Percentiles rank a stretch among this genome's conserved stretches.
phyloP scores from a whole-genome alignment of 345 rosid species.

The Rubroshorea leprosula region DNA sequence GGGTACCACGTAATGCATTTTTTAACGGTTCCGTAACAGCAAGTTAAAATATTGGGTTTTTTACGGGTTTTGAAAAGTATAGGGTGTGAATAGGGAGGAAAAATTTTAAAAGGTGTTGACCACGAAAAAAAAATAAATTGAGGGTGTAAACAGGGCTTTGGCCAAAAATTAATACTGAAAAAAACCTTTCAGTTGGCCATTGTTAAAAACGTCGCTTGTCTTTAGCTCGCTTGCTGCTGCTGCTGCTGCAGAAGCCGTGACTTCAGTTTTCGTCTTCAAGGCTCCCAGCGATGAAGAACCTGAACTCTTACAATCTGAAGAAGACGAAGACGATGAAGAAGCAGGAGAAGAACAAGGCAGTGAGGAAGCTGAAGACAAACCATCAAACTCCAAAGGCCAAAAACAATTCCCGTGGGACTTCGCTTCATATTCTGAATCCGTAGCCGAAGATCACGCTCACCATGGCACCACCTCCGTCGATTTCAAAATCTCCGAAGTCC shows the following conservation, averaged over 20 bases:
- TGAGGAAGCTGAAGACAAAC: slow-evolving; percentile 25
- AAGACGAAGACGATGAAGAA: slow-evolving; percentile 30
- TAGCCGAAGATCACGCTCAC: slow-evolving; percentile 85
- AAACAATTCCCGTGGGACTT: slow-evolving; percentile 92
- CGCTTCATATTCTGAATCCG: slow-evolving; percentile 71
- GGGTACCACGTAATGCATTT: too few relatives aligned
- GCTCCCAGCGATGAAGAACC: slow-evolving; percentile 68
- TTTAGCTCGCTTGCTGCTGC: not conserved
- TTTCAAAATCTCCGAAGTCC: slow-evolving; percentile 65
- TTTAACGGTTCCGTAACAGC: too few relatives aligned
- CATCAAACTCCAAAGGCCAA: slow-evolving; percentile 15
- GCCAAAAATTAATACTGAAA: too few relatives aligned
- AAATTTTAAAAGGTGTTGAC: too few relatives aligned
- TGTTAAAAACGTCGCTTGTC: too few relatives aligned
- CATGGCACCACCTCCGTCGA: slow-evolving; percentile 89
- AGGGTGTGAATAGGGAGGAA: too few relatives aligned
- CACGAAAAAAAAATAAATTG: too few relatives aligned
- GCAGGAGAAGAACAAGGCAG: slow-evolving; percentile 25
- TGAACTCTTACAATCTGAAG: slow-evolving; percentile 28
- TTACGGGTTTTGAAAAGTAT: too few relatives aligned
- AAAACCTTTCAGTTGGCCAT: not conserved
- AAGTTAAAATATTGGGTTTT: too few relatives aligned
- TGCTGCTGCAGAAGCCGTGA: slow-evolving; percentile 26
- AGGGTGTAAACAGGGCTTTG: too few relatives aligned
- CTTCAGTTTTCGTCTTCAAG: slow-evolving; percentile 45